Evolutionary conservation across 2,329 filamentous ascomycete genomes (phyloP).

Genomic region (Ascochyta clinopodiicola): DNA sequence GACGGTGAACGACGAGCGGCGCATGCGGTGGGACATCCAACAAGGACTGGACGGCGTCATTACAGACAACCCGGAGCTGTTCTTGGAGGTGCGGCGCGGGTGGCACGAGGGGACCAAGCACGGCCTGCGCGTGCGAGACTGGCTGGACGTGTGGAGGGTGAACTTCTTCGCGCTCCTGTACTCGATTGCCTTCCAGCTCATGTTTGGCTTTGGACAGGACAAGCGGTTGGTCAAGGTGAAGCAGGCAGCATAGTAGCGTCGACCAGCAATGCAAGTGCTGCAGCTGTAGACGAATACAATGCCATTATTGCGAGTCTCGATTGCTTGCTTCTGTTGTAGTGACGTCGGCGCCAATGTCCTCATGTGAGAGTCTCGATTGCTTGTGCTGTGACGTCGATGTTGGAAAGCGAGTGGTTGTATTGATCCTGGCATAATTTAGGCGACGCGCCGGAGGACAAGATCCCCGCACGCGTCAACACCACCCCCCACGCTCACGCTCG

Average conservation of each 20-base stretch:
- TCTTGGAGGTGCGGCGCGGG: conserved; percentile 61
- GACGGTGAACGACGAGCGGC: conserved; percentile 81
- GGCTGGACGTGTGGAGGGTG: conserved; percentile 40
- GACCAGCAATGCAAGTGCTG: conserved; percentile 20
- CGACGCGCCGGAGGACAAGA: conserved; percentile 34
- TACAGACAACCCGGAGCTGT: conserved; percentile 79
- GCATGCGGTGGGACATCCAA: conserved; percentile 82
- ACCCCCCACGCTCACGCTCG: conserved; percentile 20
- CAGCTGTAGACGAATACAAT: conserved; percentile 14
- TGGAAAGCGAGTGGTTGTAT: background rate
- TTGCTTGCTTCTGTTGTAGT: background rate
- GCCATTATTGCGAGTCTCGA: background rate
- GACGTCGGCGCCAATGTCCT: too few species aligned
- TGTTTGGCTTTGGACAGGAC: conserved; percentile 34
- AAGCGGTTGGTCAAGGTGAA: conserved; percentile 28
- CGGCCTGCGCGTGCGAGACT: conserved; percentile 35
- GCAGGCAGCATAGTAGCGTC: conserved; percentile 12
- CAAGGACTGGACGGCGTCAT: conserved; percentile 77
- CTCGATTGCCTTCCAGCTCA: conserved; percentile 40
- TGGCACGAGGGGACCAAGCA: conserved; percentile 49
- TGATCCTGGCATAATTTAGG: conserved; percentile 19
- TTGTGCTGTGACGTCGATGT: background rate
- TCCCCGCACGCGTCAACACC: conserved; percentile 38
- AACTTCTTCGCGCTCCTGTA: conserved; percentile 46
- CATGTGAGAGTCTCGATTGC: too few species aligned